These are phyloP conservation scores for Aspergillus carlsbadensis DNA, from an alignment of 495 filamentous ascomycete genomes.

Conservation along the genomic window DNA sequence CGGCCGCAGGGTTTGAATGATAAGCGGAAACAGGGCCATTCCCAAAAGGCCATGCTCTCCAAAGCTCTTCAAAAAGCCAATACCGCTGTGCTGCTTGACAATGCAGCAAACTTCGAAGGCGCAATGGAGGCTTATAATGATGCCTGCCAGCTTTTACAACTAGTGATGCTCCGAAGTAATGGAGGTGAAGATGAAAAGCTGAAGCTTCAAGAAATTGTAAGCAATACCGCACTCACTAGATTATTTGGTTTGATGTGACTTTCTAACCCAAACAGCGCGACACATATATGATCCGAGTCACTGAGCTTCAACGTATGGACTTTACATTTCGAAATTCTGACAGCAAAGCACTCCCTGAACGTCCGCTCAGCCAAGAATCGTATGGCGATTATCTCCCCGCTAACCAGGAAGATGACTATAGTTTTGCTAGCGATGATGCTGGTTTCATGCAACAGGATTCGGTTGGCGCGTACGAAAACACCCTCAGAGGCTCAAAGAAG, in stretches of 20 bases:
- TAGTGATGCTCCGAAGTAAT: constrained; percentile 81
- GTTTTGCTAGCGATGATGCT: constrained; percentile 13
- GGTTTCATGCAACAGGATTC: constrained; percentile 18
- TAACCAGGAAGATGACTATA: constrained; percentile 49
- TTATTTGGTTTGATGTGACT: not conserved
- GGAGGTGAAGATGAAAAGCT: constrained; percentile 75
- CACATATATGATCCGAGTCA: constrained; percentile 86
- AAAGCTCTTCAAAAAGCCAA: constrained; percentile 93
- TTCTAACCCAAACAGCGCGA: constrained; percentile 57
- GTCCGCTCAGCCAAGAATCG: constrained; percentile 72
- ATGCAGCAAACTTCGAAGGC: constrained; percentile 90
- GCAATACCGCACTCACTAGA: constrained; percentile 31
- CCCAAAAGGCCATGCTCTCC: constrained; percentile 90
- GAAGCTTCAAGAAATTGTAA: constrained; percentile 87
- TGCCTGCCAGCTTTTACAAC: constrained; percentile 78
- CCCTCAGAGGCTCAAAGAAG: constrained; percentile 23
- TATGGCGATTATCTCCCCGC: constrained; percentile 47
- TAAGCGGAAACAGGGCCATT: constrained; percentile 45
- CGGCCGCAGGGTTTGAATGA: constrained; percentile 20
- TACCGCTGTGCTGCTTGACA: constrained; percentile 90
- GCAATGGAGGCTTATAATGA: constrained; percentile 90
- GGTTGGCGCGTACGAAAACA: constrained; percentile 17
- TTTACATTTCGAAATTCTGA: constrained; percentile 53
- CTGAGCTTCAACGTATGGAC: constrained; percentile 72
- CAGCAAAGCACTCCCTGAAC: constrained; percentile 71